phyloP scores from a whole-genome alignment of 1,284 basidiomycete species.

The Hymenochaete sp. region DNA sequence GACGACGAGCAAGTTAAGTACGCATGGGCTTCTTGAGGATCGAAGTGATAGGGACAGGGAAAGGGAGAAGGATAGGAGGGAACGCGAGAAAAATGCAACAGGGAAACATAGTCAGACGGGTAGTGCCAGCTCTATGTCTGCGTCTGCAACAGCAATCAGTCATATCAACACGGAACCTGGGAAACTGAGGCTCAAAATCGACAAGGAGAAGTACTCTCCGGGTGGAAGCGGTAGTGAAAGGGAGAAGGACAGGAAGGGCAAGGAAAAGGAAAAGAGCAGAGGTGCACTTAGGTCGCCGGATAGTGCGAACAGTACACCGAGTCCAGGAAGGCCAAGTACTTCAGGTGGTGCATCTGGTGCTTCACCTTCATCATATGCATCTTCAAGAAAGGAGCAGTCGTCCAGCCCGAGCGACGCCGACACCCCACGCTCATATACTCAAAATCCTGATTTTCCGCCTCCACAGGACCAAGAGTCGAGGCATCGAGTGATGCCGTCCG shows the following conservation, averaged over 20 bases:
- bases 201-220: slow-evolving; percentile 19
- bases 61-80: background rate
- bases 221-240: slow-evolving; percentile 17
- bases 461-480: no score
- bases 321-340: no score
- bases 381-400: slow-evolving; percentile 1
- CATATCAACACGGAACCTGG: no score
- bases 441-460: background rate
- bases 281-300: slow-evolving; percentile 17
- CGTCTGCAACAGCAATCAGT: slow-evolving; percentile 10
- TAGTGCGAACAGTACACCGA: no score
- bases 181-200: slow-evolving; percentile 18
- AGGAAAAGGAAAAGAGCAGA: no score
- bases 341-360: no score
- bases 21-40: slow-evolving; percentile 57
- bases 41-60: slow-evolving; percentile 2
- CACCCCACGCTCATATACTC: background rate
- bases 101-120: slow-evolving; percentile 9
- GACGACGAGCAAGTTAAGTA: slow-evolving; percentile 57
- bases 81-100: slow-evolving; percentile 1
- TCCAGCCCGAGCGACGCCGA: slow-evolving; percentile 6
- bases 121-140: slow-evolving; percentile 7
- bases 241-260: slow-evolving; percentile 13
- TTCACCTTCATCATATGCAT: no score
- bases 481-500: background rate